Evolutionary conservation across 1,139 yeast species (phyloP).

Genomic region (Kodamaea sp.): DNA sequence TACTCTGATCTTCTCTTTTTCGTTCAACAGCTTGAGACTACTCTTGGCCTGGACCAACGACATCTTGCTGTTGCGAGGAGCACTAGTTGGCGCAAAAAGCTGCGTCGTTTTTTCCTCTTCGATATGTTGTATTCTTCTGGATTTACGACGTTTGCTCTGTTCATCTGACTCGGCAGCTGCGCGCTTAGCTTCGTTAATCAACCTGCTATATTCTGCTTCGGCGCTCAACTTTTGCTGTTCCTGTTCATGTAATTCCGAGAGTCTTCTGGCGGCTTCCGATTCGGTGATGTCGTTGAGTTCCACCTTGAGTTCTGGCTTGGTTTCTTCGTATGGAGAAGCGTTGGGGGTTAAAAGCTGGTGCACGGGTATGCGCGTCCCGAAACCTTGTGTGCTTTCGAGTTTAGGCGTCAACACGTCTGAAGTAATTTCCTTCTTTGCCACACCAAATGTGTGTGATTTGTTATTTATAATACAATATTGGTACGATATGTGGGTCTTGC

Average conservation of each 20-base stretch:
- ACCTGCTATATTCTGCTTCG: conserved; percentile 8
- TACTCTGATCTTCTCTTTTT: conserved; percentile 20
- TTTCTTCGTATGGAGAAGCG: conserved; percentile 31
- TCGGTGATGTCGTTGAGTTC: conserved; percentile 5
- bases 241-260: conserved; percentile 4
- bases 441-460: conserved; percentile 23
- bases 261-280: conserved; percentile 9
- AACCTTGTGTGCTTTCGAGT: not conserved
- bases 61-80: conserved; percentile 13
- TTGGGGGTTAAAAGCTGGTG: conserved; percentile 40
- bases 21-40: conserved; percentile 20
- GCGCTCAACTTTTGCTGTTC: conserved; percentile 1
- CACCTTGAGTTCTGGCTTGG: not conserved
- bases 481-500: conserved; percentile 41
- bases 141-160: conserved; percentile 7
- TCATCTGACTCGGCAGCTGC: conserved; percentile 8
- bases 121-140: conserved; percentile 8
- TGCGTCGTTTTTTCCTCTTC: conserved; percentile 4
- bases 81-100: conserved; percentile 4
- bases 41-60: conserved; percentile 17
- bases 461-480: conserved; percentile 39
- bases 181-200: conserved; percentile 12
- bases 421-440: conserved; percentile 4
- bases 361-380: conserved; percentile 13
- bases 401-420: conserved; percentile 3